These are phyloP conservation scores for Patellaria atrata DNA, from an alignment of 495 filamentous ascomycete genomes.

Conservation along the genomic window DNA sequence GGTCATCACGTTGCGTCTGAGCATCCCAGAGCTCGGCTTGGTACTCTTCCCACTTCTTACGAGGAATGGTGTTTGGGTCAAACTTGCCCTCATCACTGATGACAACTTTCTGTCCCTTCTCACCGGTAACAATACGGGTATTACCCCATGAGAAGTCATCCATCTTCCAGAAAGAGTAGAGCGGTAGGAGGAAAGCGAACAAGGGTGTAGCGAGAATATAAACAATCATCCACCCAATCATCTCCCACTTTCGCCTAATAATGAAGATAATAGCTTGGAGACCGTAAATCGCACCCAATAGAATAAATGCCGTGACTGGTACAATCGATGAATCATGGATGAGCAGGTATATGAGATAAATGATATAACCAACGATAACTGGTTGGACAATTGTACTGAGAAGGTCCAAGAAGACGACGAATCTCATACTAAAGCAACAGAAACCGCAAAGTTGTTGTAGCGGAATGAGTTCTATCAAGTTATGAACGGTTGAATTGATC, in stretches of 20 bases:
- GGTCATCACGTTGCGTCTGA: conserved; percentile 70
- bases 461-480: conserved; percentile 88
- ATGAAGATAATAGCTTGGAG: conserved; percentile 97
- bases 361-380: conserved; percentile 81
- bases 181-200: conserved; percentile 76
- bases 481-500: conserved; percentile 99
- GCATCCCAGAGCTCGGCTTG: conserved; percentile 95
- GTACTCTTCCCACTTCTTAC: conserved; percentile 98
- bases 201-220: conserved; percentile 87
- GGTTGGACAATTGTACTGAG: conserved; percentile 84
- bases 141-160: conserved; percentile 99
- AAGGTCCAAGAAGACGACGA: conserved; percentile 90
- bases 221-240: conserved; percentile 98
- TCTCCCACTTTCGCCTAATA: conserved; percentile 90
- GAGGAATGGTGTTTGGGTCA: conserved; percentile 79
- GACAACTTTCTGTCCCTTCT: conserved; percentile 81
- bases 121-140: conserved; percentile 92
- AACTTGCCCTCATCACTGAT: conserved; percentile 98
- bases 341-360: conserved; percentile 72
- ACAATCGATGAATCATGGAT: conserved; percentile 43
- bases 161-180: conserved; percentile 99
- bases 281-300: conserved; percentile 90
- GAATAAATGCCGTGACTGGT: conserved; percentile 71
- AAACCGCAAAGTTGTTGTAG: conserved; percentile 92
- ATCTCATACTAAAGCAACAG: conserved; percentile 99